Percentiles rank a stretch among this genome's conserved stretches.
phyloP scores from a whole-genome alignment of 2,329 filamentous ascomycete genomes.

The Ophiostoma sp. region DNA sequence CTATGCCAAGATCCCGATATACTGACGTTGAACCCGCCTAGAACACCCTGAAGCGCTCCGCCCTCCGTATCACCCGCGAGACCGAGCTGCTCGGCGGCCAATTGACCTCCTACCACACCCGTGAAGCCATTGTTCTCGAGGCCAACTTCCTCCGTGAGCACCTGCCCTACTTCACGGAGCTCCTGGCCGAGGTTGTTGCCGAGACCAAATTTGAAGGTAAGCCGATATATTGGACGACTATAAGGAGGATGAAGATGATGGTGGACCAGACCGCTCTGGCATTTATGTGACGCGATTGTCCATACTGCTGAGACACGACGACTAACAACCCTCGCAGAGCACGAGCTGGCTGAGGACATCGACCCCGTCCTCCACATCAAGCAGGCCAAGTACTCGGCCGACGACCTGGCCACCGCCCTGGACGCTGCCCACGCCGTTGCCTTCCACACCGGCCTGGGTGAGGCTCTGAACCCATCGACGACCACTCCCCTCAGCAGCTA shows the following conservation, averaged over 20 bases:
- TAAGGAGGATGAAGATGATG: not conserved
- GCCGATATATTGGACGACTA: slow-evolving; percentile 33
- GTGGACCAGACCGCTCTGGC: not conserved
- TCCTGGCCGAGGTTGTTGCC: slow-evolving; percentile 87
- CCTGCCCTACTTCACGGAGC: slow-evolving; percentile 95
- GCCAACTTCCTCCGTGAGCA: slow-evolving; percentile 95
- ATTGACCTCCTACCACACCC: slow-evolving; percentile 83
- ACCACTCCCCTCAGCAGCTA: slow-evolving; percentile 76
- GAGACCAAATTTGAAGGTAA: slow-evolving; percentile 82
- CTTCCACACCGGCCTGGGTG: slow-evolving; percentile 91
- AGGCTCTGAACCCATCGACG: slow-evolving; percentile 70
- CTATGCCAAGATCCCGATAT: not conserved
- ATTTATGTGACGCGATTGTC: not conserved
- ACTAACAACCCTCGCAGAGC: slow-evolving; percentile 53
- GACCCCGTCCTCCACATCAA: slow-evolving; percentile 72
- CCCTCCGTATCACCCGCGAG: slow-evolving; percentile 90
- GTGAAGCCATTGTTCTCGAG: slow-evolving; percentile 88
- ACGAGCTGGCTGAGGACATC: slow-evolving; percentile 90
- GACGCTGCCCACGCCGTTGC: slow-evolving; percentile 84
- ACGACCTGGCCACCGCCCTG: slow-evolving; percentile 68
- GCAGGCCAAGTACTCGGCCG: slow-evolving; percentile 70
- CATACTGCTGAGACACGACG: not conserved
- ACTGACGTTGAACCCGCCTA: slow-evolving; percentile 40
- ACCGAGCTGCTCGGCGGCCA: slow-evolving; percentile 91
- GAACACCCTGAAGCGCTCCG: slow-evolving; percentile 86